Percentiles rank a stretch among this genome's conserved stretches.
These are phyloP conservation scores for Aspergillus flavus DNA, from an alignment of 2,329 filamentous ascomycete genomes.

Conservation along the genomic window DNA sequence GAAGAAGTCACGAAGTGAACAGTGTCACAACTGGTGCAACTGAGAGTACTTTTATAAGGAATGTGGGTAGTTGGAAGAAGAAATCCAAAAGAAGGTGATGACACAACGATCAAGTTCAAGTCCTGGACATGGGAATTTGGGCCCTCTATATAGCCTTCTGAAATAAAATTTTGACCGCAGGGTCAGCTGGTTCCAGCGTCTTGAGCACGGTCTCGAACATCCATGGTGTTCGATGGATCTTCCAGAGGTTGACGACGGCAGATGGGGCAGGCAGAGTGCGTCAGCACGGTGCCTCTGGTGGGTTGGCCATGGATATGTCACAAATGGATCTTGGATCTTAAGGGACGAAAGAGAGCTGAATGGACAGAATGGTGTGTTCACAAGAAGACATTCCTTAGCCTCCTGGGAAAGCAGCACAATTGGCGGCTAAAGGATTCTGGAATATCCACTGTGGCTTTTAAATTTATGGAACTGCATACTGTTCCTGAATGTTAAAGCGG, in stretches of 20 bases:
- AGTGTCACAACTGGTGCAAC: background rate
- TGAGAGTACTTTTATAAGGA: background rate
- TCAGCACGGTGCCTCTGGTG: background rate
- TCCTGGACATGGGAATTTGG: background rate
- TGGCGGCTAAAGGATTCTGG: background rate
- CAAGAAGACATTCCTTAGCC: background rate
- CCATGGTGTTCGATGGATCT: slow-evolving; percentile 4
- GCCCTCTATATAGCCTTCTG: slow-evolving; percentile 6
- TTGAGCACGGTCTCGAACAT: slow-evolving; percentile 4
- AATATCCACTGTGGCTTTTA: background rate
- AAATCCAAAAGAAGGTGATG: background rate
- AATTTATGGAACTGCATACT: background rate
- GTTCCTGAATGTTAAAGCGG: background rate
- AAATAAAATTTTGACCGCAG: background rate
- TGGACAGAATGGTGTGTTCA: background rate
- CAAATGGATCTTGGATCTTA: background rate
- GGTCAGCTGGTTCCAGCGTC: background rate
- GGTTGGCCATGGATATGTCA: background rate
- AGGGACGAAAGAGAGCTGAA: background rate
- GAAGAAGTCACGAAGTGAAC: background rate
- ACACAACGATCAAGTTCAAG: background rate
- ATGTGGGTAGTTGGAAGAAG: slow-evolving; percentile 13
- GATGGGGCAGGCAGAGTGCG: background rate
- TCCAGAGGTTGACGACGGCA: background rate
- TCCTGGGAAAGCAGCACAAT: background rate